A percentile compares a stretch with the other conserved stretches of the same genome.
These are phyloP conservation scores for Myriangium duriaei DNA, from an alignment of 2,329 filamentous ascomycete genomes.

Conservation along the genomic window DNA sequence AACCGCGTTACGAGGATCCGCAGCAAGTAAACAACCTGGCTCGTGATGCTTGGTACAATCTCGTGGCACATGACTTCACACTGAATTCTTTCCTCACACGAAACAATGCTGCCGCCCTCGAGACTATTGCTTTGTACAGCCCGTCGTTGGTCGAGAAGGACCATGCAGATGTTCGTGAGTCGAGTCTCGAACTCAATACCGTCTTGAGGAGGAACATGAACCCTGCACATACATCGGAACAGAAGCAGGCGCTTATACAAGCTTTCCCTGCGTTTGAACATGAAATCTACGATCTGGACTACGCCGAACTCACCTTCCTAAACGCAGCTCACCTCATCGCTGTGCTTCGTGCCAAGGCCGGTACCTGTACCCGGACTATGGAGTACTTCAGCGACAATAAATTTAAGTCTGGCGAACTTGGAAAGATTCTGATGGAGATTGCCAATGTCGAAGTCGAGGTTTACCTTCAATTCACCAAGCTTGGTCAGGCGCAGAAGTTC, in stretches of 20 bases:
- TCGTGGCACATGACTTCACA: constrained; percentile 84
- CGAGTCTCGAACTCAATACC: constrained; percentile 92
- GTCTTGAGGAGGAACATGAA: constrained; percentile 78
- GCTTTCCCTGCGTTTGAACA: constrained; percentile 64
- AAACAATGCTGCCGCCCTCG: constrained; percentile 62
- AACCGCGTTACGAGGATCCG: constrained; percentile 36
- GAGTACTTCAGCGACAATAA: constrained; percentile 93
- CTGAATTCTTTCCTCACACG: constrained; percentile 60
- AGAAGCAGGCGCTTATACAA: constrained; percentile 65
- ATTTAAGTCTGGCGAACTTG: constrained; percentile 49
- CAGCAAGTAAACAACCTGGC: constrained; percentile 43
- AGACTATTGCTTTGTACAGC: constrained; percentile 75
- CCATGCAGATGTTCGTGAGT: constrained; percentile 79
- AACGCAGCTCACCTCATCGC: constrained; percentile 86
- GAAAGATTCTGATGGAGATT: constrained; percentile 50
- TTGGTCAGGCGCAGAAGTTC: constrained; percentile 60
- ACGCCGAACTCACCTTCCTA: constrained; percentile 83
- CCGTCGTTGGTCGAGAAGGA: constrained; percentile 79
- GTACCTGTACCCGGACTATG: constrained; percentile 79
- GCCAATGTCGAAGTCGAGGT: constrained; percentile 60
- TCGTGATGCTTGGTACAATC: constrained; percentile 96
- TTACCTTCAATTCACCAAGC: constrained; percentile 65
- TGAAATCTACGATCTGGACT: constrained; percentile 72
- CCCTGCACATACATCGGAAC: constrained; percentile 61
- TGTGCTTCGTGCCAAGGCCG: constrained; percentile 69